A percentile compares a stretch with the other conserved stretches of the same genome.
Evolutionary conservation across 306 rosid species (phyloP).

Genomic region (Vachellia collinsii): DNA sequence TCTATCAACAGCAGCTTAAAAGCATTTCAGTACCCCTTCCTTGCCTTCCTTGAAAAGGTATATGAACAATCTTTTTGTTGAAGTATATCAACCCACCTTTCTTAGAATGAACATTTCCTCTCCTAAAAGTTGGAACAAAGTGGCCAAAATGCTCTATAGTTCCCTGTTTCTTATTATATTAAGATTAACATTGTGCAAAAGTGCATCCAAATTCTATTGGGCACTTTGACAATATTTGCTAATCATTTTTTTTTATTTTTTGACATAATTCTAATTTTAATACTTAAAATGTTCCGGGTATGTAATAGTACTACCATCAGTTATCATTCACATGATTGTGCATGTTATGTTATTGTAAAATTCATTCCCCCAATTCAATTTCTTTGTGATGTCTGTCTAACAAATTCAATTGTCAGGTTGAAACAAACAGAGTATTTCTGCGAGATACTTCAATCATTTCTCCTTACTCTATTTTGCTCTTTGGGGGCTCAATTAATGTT

Average conservation of each 20-base stretch:
- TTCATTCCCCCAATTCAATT: slow-evolving; percentile 17
- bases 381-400: slow-evolving; percentile 25
- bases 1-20: slow-evolving; percentile 74
- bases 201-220: not conserved
- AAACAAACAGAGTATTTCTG: slow-evolving; percentile 80
- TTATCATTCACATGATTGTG: slow-evolving; percentile 25
- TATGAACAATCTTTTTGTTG: slow-evolving; percentile 14
- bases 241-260: too few relatives aligned
- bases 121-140: slow-evolving; percentile 24
- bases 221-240: not conserved
- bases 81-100: slow-evolving; percentile 26
- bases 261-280: slow-evolving; percentile 13
- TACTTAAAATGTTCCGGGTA: slow-evolving; percentile 4
- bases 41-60: slow-evolving; percentile 95
- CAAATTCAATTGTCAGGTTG: slow-evolving; percentile 61
- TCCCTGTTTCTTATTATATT: not conserved
- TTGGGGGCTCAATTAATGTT: slow-evolving; percentile 85
- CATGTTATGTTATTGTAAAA: slow-evolving; percentile 17
- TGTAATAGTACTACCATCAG: not conserved
- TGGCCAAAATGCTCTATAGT: slow-evolving; percentile 3
- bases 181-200: slow-evolving; percentile 5
- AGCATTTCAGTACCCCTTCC: slow-evolving; percentile 83
- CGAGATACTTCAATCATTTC: slow-evolving; percentile 84
- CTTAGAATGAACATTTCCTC: slow-evolving; percentile 20
- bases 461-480: slow-evolving; percentile 90